Evolutionary conservation across 78 protist species (phyloP), one percentile per base, ranked within the genome.

Genomic region (slime mould (Dictyostelium discoideum)): DNA sequence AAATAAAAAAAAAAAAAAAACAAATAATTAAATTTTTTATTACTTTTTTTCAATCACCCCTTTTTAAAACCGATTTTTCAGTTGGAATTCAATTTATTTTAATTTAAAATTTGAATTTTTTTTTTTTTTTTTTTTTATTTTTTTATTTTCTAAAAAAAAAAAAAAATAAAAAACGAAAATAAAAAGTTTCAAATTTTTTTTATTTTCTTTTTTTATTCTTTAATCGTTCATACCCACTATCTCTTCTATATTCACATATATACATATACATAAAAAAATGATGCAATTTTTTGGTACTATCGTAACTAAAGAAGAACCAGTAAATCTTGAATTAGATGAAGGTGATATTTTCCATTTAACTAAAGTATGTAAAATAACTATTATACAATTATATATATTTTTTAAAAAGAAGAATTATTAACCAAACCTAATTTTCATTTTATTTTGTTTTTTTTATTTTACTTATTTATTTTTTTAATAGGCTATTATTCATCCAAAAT

Each of bases 341-440:
- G 84, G 84, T 79, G 67, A 79, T 44, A 7, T 79, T 26, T 79
- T 79, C 84, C n/a, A 79, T 44, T 79, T 79, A 79, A 79, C 84
- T 42, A 16, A 42, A 16, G 81, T 74, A 74, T 16, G 81, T 74
- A 37, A 11, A 46, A 46, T 46, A 46, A 46, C 9, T 46, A 46
- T 46, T 46, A 5, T 2, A 42, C 7, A 42, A 32, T 1, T 42
- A 42, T 42, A 42, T 42, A 40, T 40, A 40, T 6, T 46, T 46
- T 46, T 0, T 46, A 60, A 20, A 6, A 20, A 20, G 20, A 60
- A 60, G 20, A 20, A 20, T 60, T 60, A 60, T 60, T 20, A 60
- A 60, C 69, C 3, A 5, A 60, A 60, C 69, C 18, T 10, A 6
- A 46, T 46, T 46, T 46, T 9, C 57, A 10, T 44, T 44, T 44